Percentiles rank a stretch among this genome's conserved stretches.
phyloP scores from a whole-genome alignment of 2,329 filamentous ascomycete genomes.

The Aspergillus sp. region DNA sequence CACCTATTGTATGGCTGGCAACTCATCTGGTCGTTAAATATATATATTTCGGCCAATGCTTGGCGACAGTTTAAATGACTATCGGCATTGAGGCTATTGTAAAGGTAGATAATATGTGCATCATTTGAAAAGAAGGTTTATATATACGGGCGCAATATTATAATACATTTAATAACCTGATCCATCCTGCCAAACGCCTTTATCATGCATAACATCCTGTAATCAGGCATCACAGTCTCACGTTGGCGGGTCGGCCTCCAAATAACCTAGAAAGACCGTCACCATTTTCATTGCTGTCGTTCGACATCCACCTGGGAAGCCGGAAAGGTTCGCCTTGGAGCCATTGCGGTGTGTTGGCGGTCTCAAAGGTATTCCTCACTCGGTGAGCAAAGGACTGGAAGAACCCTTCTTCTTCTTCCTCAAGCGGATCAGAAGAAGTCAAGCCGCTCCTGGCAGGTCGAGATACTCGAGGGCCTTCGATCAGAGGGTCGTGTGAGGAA shows the following conservation, averaged over 20 bases:
- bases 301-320: conserved; percentile 76
- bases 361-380: conserved; percentile 88
- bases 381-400: conserved; percentile 79
- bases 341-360: conserved; percentile 76
- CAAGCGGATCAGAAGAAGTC: conserved; percentile 37
- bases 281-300: conserved; percentile 40
- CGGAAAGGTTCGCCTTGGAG: conserved; percentile 69
- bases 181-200: conserved; percentile 14
- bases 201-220: conserved; percentile 15
- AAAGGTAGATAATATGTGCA: background rate
- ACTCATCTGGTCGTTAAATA: background rate
- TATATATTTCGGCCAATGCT: background rate
- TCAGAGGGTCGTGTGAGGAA: conserved; percentile 27
- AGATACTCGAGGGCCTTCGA: conserved; percentile 22
- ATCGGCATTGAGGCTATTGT: background rate
- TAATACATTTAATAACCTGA: background rate
- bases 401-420: conserved; percentile 70
- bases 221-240: conserved; percentile 28
- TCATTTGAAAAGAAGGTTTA: background rate
- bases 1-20: too few species aligned
- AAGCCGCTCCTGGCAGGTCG: conserved; percentile 27
- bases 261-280: conserved; percentile 34
- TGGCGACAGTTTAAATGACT: too few species aligned
- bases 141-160: conserved; percentile 1
- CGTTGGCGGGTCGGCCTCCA: conserved; percentile 33